phyloP scores from a whole-genome alignment of 257 asterid genomes.

The Solanum lycopersicoides region DNA sequence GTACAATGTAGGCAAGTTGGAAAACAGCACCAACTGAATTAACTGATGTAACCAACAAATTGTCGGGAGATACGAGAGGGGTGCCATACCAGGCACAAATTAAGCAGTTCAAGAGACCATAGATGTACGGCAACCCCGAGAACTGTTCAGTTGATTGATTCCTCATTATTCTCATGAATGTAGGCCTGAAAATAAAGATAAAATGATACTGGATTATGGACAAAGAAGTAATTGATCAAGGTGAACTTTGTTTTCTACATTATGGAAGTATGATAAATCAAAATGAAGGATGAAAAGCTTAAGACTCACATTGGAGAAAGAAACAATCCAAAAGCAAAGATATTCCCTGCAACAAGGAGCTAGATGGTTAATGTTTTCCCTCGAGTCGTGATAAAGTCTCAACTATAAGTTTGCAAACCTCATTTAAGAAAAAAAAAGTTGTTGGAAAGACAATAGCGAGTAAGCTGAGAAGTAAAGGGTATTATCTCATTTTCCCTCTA shows the following conservation, averaged over 20 bases:
- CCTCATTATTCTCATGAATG: slow-evolving; percentile 53
- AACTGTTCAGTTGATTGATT: slow-evolving; percentile 71
- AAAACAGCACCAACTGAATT: slow-evolving; percentile 71
- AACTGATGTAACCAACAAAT: slow-evolving; percentile 52
- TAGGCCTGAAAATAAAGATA: slow-evolving; percentile 46
- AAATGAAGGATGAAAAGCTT: not conserved
- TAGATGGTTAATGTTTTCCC: not conserved
- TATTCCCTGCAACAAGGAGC: slow-evolving; percentile 51
- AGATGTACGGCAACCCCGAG: slow-evolving; percentile 75
- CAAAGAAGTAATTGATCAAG: not conserved
- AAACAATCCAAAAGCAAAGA: slow-evolving; percentile 63
- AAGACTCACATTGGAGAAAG: slow-evolving; percentile 73
- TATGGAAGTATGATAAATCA: not conserved
- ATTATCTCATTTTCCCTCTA: not conserved
- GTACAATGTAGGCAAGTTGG: slow-evolving; percentile 50
- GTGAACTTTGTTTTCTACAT: not conserved
- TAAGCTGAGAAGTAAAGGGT: not conserved
- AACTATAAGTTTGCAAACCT: not conserved
- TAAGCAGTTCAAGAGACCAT: slow-evolving; percentile 68
- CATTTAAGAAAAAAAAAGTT: not conserved
- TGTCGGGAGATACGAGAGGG: slow-evolving; percentile 58
- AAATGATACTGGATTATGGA: not conserved
- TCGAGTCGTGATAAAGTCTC: not conserved
- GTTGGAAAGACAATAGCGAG: not conserved
- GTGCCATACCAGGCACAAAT: slow-evolving; percentile 84